Evolutionary conservation across 176 grass and related monocot species (phyloP), one percentile per base, ranked within the genome.

Genomic region (Chrysopogon serrulatus): DNA sequence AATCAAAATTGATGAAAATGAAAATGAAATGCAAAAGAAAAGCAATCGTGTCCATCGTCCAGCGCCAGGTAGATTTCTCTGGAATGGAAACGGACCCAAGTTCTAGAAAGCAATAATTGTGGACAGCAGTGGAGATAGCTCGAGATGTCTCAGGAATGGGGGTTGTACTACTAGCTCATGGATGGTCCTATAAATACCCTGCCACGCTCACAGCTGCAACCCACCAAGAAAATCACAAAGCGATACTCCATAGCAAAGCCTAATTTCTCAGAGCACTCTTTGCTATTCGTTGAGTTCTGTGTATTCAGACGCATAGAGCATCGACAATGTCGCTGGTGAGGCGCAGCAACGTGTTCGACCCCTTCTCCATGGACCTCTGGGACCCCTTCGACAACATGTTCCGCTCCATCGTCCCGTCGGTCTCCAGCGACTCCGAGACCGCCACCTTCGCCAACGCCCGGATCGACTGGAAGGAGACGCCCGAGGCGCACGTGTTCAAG

Each of bases 401-500:
- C 65, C 75, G 63, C 75, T 87, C 80, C 69, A 9, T 92, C 19
- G 24, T 80, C 26, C 84, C 65, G 2, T 45, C 74, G 2, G 40
- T 24, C 17, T 49, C 47, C 5, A 18, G 39, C 0, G 26, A 60
- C 61, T 9, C 1, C 28, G 76, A 88, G 1, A 82, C 86, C 0
- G 64, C 72, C 2, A 78, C 64, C 0, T 84, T 87, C n/a, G 84
- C 76, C n/a, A 66, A 14, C 26, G 76, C 84, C 0, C 71, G 84
- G 15, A 43, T 90, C 67, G 91, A 90, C 81, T 90, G 81, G 88
- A 93, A 85, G 77, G 88, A 90, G 81, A 90, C 88, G 0, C 65
- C 87, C 0, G 83, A 86, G 32, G 78, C 90, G 5, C 90, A 92
- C 71, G 77, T 92, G 1, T 89, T 89, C 90, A 92, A 90, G 76